A percentile compares a stretch with the other conserved stretches of the same genome.
These are phyloP conservation scores for Aspergillus floridensis DNA, from an alignment of 2,329 filamentous ascomycete genomes.

Conservation along the genomic window DNA sequence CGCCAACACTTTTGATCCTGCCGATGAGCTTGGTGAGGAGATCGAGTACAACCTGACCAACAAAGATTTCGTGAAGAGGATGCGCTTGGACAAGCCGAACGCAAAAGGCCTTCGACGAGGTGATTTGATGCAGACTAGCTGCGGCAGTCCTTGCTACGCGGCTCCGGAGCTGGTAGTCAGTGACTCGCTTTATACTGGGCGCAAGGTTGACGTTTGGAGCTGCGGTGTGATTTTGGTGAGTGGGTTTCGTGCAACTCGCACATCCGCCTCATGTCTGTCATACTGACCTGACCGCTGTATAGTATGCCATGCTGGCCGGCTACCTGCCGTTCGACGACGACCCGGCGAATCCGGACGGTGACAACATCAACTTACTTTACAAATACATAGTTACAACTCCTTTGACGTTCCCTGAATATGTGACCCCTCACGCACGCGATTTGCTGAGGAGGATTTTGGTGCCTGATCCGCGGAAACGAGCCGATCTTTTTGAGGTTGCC, in stretches of 20 bases:
- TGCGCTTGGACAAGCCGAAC: slow-evolving; percentile 78
- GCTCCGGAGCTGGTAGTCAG: slow-evolving; percentile 96
- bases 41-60: slow-evolving; percentile 84
- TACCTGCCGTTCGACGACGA: slow-evolving; percentile 98
- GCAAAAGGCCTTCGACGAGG: slow-evolving; percentile 75
- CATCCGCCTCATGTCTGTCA: background rate
- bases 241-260: slow-evolving; percentile 18
- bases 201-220: slow-evolving; percentile 99
- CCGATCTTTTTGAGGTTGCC: slow-evolving; percentile 94
- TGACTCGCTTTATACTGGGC: slow-evolving; percentile 92
- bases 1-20: slow-evolving; percentile 91
- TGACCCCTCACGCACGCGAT: slow-evolving; percentile 93
- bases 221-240: slow-evolving; percentile 96
- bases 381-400: slow-evolving; percentile 99
- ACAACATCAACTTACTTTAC: slow-evolving; percentile 98
- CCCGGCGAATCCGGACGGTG: slow-evolving; percentile 94
- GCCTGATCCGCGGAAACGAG: slow-evolving; percentile 88
- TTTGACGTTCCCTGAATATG: slow-evolving; percentile 96
- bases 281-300: slow-evolving; percentile 3
- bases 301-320: slow-evolving; percentile 98
- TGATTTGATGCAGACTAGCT: slow-evolving; percentile 98
- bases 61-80: slow-evolving; percentile 80
- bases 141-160: slow-evolving; percentile 95
- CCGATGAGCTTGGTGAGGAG: slow-evolving; percentile 83
- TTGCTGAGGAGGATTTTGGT: slow-evolving; percentile 89